Evolutionary conservation across 352 stramenopile species (phyloP), one percentile per base, ranked within the genome.

Genomic region (Pythium aquatile): DNA sequence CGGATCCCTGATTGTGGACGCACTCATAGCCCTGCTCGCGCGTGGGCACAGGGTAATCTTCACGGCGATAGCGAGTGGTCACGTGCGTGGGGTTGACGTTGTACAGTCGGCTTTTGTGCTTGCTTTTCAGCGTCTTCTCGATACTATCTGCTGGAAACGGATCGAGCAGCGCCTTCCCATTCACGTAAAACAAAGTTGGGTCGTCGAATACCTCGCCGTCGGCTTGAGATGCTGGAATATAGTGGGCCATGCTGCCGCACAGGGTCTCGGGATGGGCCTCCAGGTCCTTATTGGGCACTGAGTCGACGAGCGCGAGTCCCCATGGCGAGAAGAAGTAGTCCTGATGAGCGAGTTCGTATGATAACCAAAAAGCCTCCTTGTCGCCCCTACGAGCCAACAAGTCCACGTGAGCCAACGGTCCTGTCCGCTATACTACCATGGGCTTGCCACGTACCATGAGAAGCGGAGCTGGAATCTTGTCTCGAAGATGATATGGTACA

Each of bases 171-270:
- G 74, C 76, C 51, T 85, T 85, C 10, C 80, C 81, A 53, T 86
- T 87, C 29, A 87, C 78, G 57, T 89, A 89, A 1, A 91, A 57
- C 30, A 90, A 55, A 32, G 78, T 68, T 1, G 77, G 56, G 5
- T 56, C 20, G 1, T 63, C 49, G 40, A 65, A 63, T 11, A 65
- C 30, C 29, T 60, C 32, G 14, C 61, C 52, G 2, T 68, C 58
- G n/a, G 51, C 33, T 17, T 73, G 47, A 2, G 46, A 57, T n/a
- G 57, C 61, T 10, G 82, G 78, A 20, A 89, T 52, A 32, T 82
- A 91, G 59, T 93, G 84, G 9, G 78, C 77, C 54, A 91, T 80
- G 65, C 75, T 90, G 14, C 84, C 85, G 35, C 85, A 94, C 0
- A 91, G 64, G 2, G 83, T 90, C 28, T 79, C 60, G 6, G 74